Evolutionary conservation across 495 filamentous ascomycete species (phyloP).

Genomic region (Venustampulla echinocandica): DNA sequence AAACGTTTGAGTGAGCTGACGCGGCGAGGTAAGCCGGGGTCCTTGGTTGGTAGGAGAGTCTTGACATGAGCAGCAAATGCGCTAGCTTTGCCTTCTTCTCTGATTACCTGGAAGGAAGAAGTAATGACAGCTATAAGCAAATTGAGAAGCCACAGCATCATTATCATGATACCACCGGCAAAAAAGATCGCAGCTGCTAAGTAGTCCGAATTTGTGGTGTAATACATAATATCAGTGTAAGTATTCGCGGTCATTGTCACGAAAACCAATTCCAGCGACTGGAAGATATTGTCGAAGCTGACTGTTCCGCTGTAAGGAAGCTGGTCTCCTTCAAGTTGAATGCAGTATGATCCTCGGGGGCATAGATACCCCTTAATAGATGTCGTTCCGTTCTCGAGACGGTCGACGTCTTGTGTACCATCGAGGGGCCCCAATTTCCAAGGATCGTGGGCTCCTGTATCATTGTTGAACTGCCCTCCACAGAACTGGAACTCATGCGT

Average conservation of each 20-base stretch:
- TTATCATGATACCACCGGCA: slow-evolving; percentile 75
- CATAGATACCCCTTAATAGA: slow-evolving; percentile 86
- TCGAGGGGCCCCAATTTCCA: slow-evolving; percentile 38
- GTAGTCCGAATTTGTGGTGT: slow-evolving; percentile 84
- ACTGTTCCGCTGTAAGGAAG: slow-evolving; percentile 74
- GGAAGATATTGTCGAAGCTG: slow-evolving; percentile 89
- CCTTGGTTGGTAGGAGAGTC: slow-evolving; percentile 26
- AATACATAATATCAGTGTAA: slow-evolving; percentile 89
- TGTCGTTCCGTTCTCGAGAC: slow-evolving; percentile 27
- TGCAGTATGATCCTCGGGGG: slow-evolving; percentile 70
- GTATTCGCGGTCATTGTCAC: slow-evolving; percentile 98
- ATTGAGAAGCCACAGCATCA: slow-evolving; percentile 95
- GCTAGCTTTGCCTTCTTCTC: slow-evolving; percentile 89
- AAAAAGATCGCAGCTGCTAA: slow-evolving; percentile 79
- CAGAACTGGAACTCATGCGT: slow-evolving; percentile 65
- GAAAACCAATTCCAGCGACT: slow-evolving; percentile 92
- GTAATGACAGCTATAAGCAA: slow-evolving; percentile 97
- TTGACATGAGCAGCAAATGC: slow-evolving; percentile 78
- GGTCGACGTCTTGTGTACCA: background rate
- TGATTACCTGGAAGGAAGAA: slow-evolving; percentile 95
- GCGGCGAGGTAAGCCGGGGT: slow-evolving; percentile 38
- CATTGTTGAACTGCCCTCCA: slow-evolving; percentile 64
- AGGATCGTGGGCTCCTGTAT: slow-evolving; percentile 46
- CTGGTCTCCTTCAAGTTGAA: slow-evolving; percentile 54
- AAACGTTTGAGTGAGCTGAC: slow-evolving; percentile 53